phyloP scores from a whole-genome alignment of 306 rosid species.

The Lablab purpureus region DNA sequence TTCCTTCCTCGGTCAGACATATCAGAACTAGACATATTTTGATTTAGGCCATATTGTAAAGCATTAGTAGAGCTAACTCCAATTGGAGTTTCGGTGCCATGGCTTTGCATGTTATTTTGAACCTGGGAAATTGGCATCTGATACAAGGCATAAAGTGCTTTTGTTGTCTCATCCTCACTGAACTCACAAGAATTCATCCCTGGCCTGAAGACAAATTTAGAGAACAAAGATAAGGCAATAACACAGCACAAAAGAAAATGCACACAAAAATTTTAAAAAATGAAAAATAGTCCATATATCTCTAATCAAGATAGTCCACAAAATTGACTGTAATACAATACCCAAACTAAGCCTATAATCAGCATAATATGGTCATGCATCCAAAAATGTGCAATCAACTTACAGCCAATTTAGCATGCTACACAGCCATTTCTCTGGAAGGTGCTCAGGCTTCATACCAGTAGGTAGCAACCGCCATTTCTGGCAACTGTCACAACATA shows the following conservation, averaged over 20 bases:
- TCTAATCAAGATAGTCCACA: constrained; percentile 33
- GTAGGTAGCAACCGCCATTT: constrained; percentile 83
- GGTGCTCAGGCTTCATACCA: constrained; percentile 69
- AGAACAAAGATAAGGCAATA: constrained; percentile 43
- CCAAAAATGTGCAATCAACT: constrained; percentile 61
- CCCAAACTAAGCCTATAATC: constrained; percentile 30
- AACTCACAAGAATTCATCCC: constrained; percentile 79
- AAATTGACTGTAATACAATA: constrained; percentile 25
- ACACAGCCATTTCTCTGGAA: constrained; percentile 91
- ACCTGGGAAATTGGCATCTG: constrained; percentile 62
- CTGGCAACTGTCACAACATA: constrained; percentile 80
- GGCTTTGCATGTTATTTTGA: constrained; percentile 53
- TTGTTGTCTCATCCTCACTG: constrained; percentile 76
- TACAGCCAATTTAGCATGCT: constrained; percentile 94
- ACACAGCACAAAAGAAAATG: constrained; percentile 25
- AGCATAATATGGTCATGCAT: constrained; percentile 33
- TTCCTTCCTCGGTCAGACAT: constrained; percentile 58
- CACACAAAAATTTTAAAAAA: neutral
- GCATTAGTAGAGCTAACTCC: constrained; percentile 46
- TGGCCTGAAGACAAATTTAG: constrained; percentile 64
- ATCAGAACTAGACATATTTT: constrained; percentile 47
- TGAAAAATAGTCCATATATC: constrained; percentile 9
- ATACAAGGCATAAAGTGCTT: constrained; percentile 60
- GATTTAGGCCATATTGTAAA: constrained; percentile 51
- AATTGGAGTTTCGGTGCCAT: constrained; percentile 53